Evolutionary conservation across 441 rosid species (phyloP), one percentile per base, ranked within the genome.

Genomic region (Euphorbia schlechtendalii): DNA sequence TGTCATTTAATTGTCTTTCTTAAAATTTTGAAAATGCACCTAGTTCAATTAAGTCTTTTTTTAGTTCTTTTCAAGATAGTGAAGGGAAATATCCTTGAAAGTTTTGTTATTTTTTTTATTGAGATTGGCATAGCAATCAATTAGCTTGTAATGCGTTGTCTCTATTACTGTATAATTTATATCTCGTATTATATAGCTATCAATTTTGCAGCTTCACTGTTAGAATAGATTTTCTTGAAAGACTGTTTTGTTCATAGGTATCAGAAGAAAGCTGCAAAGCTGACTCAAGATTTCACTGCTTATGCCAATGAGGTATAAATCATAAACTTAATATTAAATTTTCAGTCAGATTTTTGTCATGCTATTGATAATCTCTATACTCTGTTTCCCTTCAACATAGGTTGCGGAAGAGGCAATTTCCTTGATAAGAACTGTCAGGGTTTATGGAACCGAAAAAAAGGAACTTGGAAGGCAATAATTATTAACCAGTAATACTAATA

Each of bases 391-490:
- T 74, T 38, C 69, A 43, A 57, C 70, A 27, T 66, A 84, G 89
- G 80, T 64, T 71, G 80, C 82, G 20, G 76, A 84, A 59, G 86
- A 80, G 70, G 72, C 89, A 63, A 70, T 84, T 45, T 78, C 75
- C 51, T 64, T 71, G 79, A 77, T 84, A 64, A 75, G 77, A 76
- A 76, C 78, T 53, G 82, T 82, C 32, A 74, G 73, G 63, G 73
- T 63, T 60, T 77, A 74, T 73, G 82, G 83, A 77, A 77, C 86
- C 65, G 86, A 80, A 70, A 63, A 60, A 48, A 72, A 68, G 61
- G 89, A 84, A 80, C 52, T 72, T 71, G 77, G 69, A 74, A 80
- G 89, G 86, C 75, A 80, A 79, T 63, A 63, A 56, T 61, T 63
- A n/a, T 63, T 48, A 58, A 34, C 66, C 52, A 57, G 66, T 69